Base-by-base conservation (phyloP, 257 asterid species). In the Ligustrum vulgare region DNA sequence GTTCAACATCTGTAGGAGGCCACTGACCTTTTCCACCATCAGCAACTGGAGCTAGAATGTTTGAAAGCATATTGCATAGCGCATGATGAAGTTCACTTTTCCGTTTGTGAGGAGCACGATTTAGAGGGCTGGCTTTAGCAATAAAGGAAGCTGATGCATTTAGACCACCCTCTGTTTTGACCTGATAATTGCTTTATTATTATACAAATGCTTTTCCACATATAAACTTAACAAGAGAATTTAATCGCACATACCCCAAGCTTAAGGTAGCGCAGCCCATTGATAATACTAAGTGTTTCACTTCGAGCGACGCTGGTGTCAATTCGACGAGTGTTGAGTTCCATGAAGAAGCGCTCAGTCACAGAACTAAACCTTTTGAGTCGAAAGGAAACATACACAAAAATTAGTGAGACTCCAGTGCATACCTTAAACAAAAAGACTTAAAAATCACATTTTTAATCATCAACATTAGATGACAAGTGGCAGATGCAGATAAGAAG, bases 21-120 rank as follows among this genome's bases (percentile, higher is more conserved):
- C 99, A 95, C 71, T 89, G 96, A 81, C 92, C 94, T 80, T 91
- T 93, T 74, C 97, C 97, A 82, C 96, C 90, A 86, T 95, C 98
- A 82, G 99, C 97, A 73, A 93, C 90, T 49, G 97, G 97, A 5
- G 97, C 99, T 79, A 95, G 82, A 82, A 95, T 95, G 84, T 92
- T 95, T 72, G 99, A 95, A 82, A 95, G 97, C 99, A 95, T 93
- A 89, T 90, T 95, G 93, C 99, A 95, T 39, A 95, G 87, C 32
- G 99, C 97, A 90, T 95, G 99, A 79, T 93, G 89, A 80, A 95
- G 94, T 87, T 95, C 99, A 68, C 98, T 95, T 84, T 95, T 95
- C 70, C 99, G 92, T 81, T 89, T 95, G 80, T 91, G 98, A 81
- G 99, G 96, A 80, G 98, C 87, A 76, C 98, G 97, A 84, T 87